phyloP scores from a whole-genome alignment of 2,329 filamentous ascomycete genomes.

The Fusarium sublunatum region DNA sequence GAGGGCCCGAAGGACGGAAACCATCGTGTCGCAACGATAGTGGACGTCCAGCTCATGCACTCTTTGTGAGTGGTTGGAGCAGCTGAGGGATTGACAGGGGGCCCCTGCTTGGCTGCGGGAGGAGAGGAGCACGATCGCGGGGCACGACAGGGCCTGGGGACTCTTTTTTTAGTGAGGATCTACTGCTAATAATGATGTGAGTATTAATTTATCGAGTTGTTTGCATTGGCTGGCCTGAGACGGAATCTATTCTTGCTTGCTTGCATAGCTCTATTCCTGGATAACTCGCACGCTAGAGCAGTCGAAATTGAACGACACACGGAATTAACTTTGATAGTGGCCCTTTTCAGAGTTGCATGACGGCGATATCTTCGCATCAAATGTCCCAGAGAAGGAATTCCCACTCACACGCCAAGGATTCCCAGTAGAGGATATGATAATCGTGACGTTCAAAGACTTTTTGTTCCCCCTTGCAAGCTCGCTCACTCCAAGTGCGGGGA shows the following conservation, averaged over 20 bases:
- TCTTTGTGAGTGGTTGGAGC: constrained; percentile 8
- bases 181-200: constrained; percentile 12
- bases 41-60: constrained; percentile 6
- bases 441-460: constrained; percentile 18
- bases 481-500: constrained; percentile 12
- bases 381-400: background rate
- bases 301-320: background rate
- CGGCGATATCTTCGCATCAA: constrained; percentile 9
- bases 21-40: constrained; percentile 22
- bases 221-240: constrained; percentile 5
- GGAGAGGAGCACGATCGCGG: constrained; percentile 23
- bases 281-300: constrained; percentile 6
- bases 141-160: background rate
- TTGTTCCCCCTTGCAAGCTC: background rate
- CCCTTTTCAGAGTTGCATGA: constrained; percentile 3
- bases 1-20: constrained; percentile 9
- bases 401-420: constrained; percentile 12
- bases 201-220: background rate
- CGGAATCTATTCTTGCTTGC: constrained; percentile 12
- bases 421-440: constrained; percentile 15
- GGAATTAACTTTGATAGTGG: constrained; percentile 20
- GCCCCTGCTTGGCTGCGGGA: background rate
- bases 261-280: constrained; percentile 3
- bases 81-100: constrained; percentile 5
- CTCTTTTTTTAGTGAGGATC: constrained; percentile 9